phyloP scores from a whole-genome alignment of 257 asterid species.

The Ocimum tenuiflorum region DNA sequence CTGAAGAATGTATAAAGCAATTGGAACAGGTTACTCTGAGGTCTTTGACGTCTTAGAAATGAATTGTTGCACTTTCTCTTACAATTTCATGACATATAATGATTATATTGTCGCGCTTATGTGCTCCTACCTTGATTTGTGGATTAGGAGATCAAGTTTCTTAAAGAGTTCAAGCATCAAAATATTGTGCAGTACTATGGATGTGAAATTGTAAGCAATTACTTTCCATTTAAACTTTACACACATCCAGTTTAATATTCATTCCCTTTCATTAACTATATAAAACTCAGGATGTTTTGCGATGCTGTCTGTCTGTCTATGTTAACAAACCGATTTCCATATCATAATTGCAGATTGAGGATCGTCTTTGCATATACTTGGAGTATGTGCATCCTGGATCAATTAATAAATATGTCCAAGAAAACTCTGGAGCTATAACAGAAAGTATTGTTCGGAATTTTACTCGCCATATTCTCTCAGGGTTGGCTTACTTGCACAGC shows the following conservation, averaged over 20 bases:
- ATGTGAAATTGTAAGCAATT: conserved; percentile 57
- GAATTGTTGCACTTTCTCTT: neutral
- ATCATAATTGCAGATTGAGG: conserved; percentile 57
- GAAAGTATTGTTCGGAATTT: conserved; percentile 76
- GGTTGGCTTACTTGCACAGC: conserved; percentile 82
- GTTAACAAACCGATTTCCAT: conserved; percentile 10
- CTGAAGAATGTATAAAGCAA: conserved; percentile 60
- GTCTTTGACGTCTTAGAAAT: conserved; percentile 7
- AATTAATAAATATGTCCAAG: conserved; percentile 53
- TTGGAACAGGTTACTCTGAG: conserved; percentile 62
- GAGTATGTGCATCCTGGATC: conserved; percentile 95
- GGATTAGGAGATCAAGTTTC: conserved; percentile 71
- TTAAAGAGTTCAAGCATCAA: conserved; percentile 64
- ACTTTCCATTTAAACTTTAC: neutral
- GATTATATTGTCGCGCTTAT: conserved; percentile 1
- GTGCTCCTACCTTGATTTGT: conserved; percentile 9
- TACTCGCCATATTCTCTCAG: conserved; percentile 82
- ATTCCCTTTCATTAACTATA: neutral
- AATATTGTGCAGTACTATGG: conserved; percentile 83
- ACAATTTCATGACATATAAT: neutral
- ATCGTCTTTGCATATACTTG: conserved; percentile 84
- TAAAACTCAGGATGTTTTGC: too few relatives aligned
- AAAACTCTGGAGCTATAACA: conserved; percentile 74
- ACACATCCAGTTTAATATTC: neutral
- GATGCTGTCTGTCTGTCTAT: neutral